These are phyloP conservation scores for Henningerozyma blattae DNA, from an alignment of 805 yeast genomes.

Conservation along the genomic window DNA sequence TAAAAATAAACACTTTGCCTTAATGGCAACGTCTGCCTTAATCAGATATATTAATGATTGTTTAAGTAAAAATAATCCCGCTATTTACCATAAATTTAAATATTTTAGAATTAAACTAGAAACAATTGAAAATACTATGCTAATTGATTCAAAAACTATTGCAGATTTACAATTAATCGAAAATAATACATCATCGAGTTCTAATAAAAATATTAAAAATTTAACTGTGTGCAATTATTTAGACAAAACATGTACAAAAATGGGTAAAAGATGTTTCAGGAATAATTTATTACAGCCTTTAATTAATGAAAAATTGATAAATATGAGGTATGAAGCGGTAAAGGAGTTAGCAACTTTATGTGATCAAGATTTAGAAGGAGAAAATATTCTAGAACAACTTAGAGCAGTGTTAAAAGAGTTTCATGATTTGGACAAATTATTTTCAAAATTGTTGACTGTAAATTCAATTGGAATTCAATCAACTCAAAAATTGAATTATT, in stretches of 20 bases:
- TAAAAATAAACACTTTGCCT: conserved; percentile 20
- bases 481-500: conserved; percentile 30
- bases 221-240: conserved; percentile 27
- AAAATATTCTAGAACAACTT: conserved; percentile 6
- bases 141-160: conserved; percentile 30
- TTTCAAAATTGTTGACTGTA: conserved; percentile 25
- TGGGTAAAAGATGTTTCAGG: conserved; percentile 34
- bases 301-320: conserved; percentile 27
- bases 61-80: conserved; percentile 4
- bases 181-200: conserved; percentile 17
- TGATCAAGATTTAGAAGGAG: conserved; percentile 5
- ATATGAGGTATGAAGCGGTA: conserved; percentile 27
- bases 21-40: conserved; percentile 26
- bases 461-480: conserved; percentile 16
- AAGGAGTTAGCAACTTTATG: conserved; percentile 24
- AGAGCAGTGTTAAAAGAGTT: conserved; percentile 16
- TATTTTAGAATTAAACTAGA: conserved; percentile 28
- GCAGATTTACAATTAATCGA: conserved; percentile 29
- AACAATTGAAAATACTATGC: conserved; percentile 30
- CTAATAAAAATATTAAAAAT: conserved; percentile 18
- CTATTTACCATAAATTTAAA: conserved; percentile 10
- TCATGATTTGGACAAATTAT: conserved; percentile 32
- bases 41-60: conserved; percentile 14
- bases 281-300: conserved; percentile 37
- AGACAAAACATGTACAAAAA: conserved; percentile 31